Evolutionary conservation across 495 filamentous ascomycete species (phyloP).

Genomic region (Tuber aestivum): DNA sequence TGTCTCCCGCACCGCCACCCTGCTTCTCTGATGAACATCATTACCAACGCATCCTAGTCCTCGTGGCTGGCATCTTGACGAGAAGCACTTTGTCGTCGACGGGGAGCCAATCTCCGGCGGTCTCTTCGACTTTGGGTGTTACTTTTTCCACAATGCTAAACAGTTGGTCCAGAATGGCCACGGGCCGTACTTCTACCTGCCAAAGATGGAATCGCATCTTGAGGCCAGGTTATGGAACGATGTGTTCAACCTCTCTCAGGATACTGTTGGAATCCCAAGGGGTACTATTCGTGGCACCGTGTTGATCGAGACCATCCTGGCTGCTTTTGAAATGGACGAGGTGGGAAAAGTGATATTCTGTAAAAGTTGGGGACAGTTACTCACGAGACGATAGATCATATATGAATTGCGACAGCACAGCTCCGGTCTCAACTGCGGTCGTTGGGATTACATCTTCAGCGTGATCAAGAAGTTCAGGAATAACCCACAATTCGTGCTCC

Average conservation of each 20-base stretch:
- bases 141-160: slow-evolving; percentile 98
- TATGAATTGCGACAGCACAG: slow-evolving; percentile 97
- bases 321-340: slow-evolving; percentile 99
- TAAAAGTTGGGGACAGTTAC: neutral
- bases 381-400: slow-evolving; percentile 61
- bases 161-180: slow-evolving; percentile 76
- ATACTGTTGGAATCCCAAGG: slow-evolving; percentile 78
- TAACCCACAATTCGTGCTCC: slow-evolving; percentile 85
- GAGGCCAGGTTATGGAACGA: slow-evolving; percentile 99
- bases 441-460: slow-evolving; percentile 99
- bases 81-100: slow-evolving; percentile 96
- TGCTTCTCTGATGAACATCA: neutral
- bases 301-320: slow-evolving; percentile 94
- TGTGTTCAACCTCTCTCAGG: slow-evolving; percentile 93
- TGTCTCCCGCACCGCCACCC: neutral
- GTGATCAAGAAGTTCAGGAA: slow-evolving; percentile 99
- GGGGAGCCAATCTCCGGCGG: slow-evolving; percentile 89
- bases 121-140: slow-evolving; percentile 96
- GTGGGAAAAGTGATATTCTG: slow-evolving; percentile 35
- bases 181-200: slow-evolving; percentile 98
- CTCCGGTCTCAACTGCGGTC: slow-evolving; percentile 93
- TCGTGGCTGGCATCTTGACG: slow-evolving; percentile 90
- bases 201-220: slow-evolving; percentile 98
- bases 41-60: slow-evolving; percentile 45
- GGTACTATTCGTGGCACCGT: slow-evolving; percentile 95